Base-by-base conservation (phyloP, 1,284 basidiomycete species). In the Fomes fomentarius region DNA sequence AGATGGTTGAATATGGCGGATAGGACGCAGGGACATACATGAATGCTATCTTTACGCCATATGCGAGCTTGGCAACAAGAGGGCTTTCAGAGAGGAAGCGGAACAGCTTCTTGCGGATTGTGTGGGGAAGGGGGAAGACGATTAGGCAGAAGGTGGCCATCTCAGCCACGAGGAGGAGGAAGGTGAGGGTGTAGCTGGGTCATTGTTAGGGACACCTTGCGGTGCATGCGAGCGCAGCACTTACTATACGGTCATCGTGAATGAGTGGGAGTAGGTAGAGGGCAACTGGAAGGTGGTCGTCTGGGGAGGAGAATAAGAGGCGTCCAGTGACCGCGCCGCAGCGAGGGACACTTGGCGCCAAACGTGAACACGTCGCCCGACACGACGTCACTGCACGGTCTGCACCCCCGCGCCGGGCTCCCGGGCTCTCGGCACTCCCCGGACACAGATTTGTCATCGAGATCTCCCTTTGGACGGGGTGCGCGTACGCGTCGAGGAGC, bases 11-110 rank as follows among this genome's bases (percentile, higher is more conserved):
- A 46, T 12, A 51, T 9, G 33, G 12, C 11, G 17, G 47, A 50
- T 46, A 47, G 35, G 43, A 9, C 24, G 47, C n/a, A 30, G 31
- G 19, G 42, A 72, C 87, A 49, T 59, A 94, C 91, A 98, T 96
- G 79, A 97, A 97, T 6, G 93, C 92, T 63, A 98, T 97, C 71
- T 97, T 97, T 63, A 93, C 80, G 50, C 75, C 89, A 66, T 93
- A 93, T 0, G 89, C 87, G 52, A 93, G 54, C 65, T 91, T 92
- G 11, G 87, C 88, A 40, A 91, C 73, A 50, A 87, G 68, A 40
- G 79, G 74, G 52, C 82, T 90, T 59, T 84, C 83, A 0, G 87
- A 85, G 22, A 94, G 80, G 76, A 94, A 94, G 17, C 73, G 77
- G 69, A 94, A 93, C 47, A 95, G 71, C 7, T 75, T 76, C 71